Conservation (phyloP, 306 rosid species). For the Carpinus viminea region DNA sequence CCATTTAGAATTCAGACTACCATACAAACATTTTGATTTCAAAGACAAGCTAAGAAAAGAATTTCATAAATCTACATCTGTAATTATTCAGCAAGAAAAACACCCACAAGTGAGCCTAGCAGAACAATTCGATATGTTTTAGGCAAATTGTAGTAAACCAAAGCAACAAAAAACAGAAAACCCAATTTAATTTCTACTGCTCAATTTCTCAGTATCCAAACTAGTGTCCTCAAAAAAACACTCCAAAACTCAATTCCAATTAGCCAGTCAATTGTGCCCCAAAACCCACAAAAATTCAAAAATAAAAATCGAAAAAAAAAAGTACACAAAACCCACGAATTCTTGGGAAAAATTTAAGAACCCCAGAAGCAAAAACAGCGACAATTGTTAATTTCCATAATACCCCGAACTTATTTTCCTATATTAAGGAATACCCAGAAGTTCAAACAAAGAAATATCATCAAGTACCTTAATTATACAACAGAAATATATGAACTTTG, state of each 20-base stretch:
- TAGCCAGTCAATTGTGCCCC: constrained; percentile 35
- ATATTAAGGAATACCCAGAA: constrained; percentile 20
- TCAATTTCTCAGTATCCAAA: constrained; percentile 25
- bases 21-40: neutral
- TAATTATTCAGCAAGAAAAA: neutral
- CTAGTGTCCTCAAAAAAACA: constrained; percentile 20
- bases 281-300: constrained; percentile 4
- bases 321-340: constrained; percentile 17
- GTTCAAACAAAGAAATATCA: constrained; percentile 2
- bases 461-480: constrained; percentile 37
- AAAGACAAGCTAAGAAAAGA: constrained; percentile 8
- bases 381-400: constrained; percentile 6
- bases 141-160: constrained; percentile 22
- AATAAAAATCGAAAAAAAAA: neutral
- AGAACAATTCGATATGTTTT: constrained; percentile 18
- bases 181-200: constrained; percentile 8
- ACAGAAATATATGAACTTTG: constrained; percentile 30
- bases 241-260: constrained; percentile 22
- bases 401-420: constrained; percentile 28
- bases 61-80: neutral
- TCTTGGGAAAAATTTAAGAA: constrained; percentile 8
- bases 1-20: neutral
- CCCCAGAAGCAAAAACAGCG: constrained; percentile 8
- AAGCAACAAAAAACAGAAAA: constrained; percentile 20
- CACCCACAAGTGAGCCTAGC: constrained; percentile 10